These are phyloP conservation scores for Detonula confervacea DNA, from an alignment of 352 stramenopile genomes.

Conservation along the genomic window DNA sequence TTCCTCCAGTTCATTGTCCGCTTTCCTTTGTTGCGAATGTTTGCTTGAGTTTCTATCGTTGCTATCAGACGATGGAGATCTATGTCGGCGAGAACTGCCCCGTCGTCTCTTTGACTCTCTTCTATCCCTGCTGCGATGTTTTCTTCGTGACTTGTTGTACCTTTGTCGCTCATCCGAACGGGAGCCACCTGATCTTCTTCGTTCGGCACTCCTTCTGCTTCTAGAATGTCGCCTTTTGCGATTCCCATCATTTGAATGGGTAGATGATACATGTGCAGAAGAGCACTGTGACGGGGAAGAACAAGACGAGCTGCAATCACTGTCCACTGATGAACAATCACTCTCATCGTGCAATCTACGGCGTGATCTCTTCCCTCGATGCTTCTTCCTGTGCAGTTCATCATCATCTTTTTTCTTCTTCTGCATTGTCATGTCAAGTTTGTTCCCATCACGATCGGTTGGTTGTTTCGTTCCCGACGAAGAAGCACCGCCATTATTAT, in stretches of 20 bases:
- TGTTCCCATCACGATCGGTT: background rate
- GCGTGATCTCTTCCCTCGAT: background rate
- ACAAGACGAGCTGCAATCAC: background rate
- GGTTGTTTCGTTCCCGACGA: background rate
- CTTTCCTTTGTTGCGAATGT: background rate
- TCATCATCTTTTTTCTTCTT: background rate
- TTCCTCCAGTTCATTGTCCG: conserved; percentile 9
- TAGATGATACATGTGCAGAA: background rate
- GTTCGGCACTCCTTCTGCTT: no score
- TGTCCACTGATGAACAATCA: background rate
- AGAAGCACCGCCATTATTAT: background rate
- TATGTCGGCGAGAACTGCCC: background rate
- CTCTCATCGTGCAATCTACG: background rate
- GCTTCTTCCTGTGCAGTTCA: background rate
- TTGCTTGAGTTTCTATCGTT: background rate
- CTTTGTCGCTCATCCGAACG: background rate
- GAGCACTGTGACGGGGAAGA: background rate
- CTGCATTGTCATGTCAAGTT: background rate
- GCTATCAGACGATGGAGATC: background rate
- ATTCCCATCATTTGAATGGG: background rate
- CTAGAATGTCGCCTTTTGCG: background rate
- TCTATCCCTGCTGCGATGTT: no score
- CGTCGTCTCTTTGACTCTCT: background rate
- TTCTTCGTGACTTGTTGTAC: background rate
- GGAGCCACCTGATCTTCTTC: no score